These are phyloP conservation scores for Cruciata laevipes DNA, from an alignment of 257 asterid genomes.

Conservation along the genomic window DNA sequence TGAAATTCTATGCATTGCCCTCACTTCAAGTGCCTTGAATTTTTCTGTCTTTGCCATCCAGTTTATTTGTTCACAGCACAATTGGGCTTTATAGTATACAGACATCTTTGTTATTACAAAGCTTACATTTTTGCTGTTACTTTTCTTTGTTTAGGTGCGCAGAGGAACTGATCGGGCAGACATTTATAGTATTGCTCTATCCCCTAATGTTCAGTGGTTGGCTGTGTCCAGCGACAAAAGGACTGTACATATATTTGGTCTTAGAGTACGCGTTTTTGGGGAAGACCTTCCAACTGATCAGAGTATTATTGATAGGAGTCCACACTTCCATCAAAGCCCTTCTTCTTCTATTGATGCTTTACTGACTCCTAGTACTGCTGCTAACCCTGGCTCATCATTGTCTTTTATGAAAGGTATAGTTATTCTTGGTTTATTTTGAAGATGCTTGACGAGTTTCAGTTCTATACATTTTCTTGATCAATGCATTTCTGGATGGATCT, in stretches of 20 bases:
- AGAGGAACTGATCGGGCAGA: slow-evolving; percentile 89
- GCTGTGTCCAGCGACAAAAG: slow-evolving; percentile 94
- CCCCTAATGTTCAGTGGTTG: slow-evolving; percentile 90
- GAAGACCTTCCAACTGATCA: slow-evolving; percentile 49
- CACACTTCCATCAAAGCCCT: slow-evolving; percentile 42
- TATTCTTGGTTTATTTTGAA: not conserved
- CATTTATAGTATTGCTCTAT: slow-evolving; percentile 67
- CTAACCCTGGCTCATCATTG: slow-evolving; percentile 78
- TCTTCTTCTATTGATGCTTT: slow-evolving; percentile 67
- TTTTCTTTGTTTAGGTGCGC: slow-evolving; percentile 64
- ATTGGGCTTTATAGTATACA: not conserved
- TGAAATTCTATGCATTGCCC: not conserved
- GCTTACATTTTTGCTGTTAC: slow-evolving; percentile 16
- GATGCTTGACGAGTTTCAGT: not conserved
- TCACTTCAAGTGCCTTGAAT: not conserved
- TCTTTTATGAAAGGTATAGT: slow-evolving; percentile 83
- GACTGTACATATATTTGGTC: slow-evolving; percentile 86
- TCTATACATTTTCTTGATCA: not conserved
- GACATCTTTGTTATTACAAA: not conserved
- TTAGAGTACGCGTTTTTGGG: slow-evolving; percentile 70
- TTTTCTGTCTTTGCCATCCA: not conserved
- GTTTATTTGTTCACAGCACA: not conserved
- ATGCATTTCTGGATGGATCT: not conserved
- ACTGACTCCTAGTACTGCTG: slow-evolving; percentile 55
- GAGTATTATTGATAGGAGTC: slow-evolving; percentile 36